Percentiles rank a stretch among this genome's conserved stretches.
These are phyloP conservation scores for Nigrospora oryzae DNA, from an alignment of 2,329 filamentous ascomycete species.

Conservation along the genomic window DNA sequence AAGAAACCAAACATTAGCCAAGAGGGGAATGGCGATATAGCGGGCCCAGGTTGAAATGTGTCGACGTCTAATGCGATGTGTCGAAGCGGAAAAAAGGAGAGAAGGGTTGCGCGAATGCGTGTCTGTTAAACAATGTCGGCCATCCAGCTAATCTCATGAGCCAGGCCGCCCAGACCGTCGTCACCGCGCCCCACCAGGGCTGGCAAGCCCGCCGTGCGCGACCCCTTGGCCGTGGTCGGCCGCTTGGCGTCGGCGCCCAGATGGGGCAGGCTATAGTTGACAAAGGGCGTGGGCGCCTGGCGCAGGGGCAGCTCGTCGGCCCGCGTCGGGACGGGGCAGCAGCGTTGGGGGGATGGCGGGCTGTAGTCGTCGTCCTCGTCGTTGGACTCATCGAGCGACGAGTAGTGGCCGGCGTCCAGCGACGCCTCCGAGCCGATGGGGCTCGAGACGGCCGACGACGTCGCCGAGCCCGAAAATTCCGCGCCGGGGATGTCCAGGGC, in stretches of 20 bases:
- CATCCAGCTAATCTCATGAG: constrained; percentile 43
- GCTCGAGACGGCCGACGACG: constrained; percentile 22
- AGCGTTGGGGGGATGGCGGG: constrained; percentile 4
- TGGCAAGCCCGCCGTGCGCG: constrained; percentile 13
- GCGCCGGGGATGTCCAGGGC: constrained; percentile 14
- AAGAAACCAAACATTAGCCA: too few species aligned
- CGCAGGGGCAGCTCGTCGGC: constrained; percentile 13
- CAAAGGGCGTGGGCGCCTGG: constrained; percentile 17
- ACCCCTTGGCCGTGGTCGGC: constrained; percentile 8
- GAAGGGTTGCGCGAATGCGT: too few species aligned
- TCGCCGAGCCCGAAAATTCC: constrained; percentile 18
- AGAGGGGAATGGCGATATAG: too few species aligned
- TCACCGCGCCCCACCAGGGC: constrained; percentile 18
- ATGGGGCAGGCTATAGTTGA: constrained; percentile 40
- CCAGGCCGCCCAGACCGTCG: constrained; percentile 22
- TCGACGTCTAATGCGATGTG: too few species aligned
- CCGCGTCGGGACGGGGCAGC: not conserved
- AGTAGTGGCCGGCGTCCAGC: constrained; percentile 27
- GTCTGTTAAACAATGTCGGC: constrained; percentile 31
- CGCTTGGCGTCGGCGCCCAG: constrained; percentile 16
- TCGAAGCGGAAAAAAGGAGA: too few species aligned
- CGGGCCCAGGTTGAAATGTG: too few species aligned
- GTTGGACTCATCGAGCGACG: constrained; percentile 38
- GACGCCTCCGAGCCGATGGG: constrained; percentile 26
- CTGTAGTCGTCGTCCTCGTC: constrained; percentile 28